Evolutionary conservation across 202 grass and related monocot species (phyloP), one percentile per base, ranked within the genome.

Genomic region (Digitaria exilis): DNA sequence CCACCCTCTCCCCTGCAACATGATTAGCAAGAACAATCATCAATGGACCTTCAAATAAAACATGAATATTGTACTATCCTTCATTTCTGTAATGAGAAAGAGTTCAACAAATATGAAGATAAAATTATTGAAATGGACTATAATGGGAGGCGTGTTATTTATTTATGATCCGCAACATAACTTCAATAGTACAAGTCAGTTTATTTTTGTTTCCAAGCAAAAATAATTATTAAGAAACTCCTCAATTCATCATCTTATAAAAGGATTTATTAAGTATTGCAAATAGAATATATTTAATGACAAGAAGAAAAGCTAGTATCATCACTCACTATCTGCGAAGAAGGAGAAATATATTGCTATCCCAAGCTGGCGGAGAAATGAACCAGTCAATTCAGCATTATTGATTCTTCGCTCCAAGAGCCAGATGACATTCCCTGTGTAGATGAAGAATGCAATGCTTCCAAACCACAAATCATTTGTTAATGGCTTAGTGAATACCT

Each of bases 401-500:
- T 90, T 89, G 28, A 89, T 87, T 31, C 51, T 49, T n/a, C 69
- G 62, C 46, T 73, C 70, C 70, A 39, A 76, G 58, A 86, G 43
- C 84, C 84, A 84, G 31, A 95, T 45, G 14, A 66, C 90, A 13
- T 81, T 16, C 3, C 86, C 92, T 5, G 86, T 89, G 65, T 83
- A 94, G 60, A 94, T 44, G 22, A 89, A 84, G 43, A 94, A 87
- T 1, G 31, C 28, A 17, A 77, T 77, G 71, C 65, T 86, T 52
- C 12, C 67, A 34, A 89, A 41, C 92, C 92, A 94, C 50, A 94
- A 12, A 6, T 75, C 63, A 63, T 6, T 2, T 21, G 73, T 74
- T 24, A 94, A 60, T 50, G 89, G 92, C 65, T 80, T 73, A 30
- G 87, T 61, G 73, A 94, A 82, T 4, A 94, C 37, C 78, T 43